These are phyloP conservation scores for Backusella macrospora DNA, from an alignment of 192 early-diverging fungal genomes.

Conservation along the genomic window DNA sequence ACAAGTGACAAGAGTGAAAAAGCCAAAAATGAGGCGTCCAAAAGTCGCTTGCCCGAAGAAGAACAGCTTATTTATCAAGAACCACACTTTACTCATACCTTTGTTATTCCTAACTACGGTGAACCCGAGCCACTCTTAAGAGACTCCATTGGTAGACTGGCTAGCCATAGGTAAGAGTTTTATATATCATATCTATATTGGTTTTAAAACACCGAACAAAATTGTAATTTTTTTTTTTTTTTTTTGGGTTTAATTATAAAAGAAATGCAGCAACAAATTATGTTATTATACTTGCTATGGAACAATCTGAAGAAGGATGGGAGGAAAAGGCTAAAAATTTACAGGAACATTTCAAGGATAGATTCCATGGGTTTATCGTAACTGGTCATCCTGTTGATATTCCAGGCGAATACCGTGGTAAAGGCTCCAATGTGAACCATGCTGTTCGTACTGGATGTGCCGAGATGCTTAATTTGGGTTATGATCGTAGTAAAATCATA, in stretches of 20 bases:
- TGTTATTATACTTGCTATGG: slow-evolving; percentile 72
- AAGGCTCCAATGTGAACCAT: slow-evolving; percentile 72
- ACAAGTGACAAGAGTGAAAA: background rate
- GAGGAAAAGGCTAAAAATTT: slow-evolving; percentile 57
- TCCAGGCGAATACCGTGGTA: slow-evolving; percentile 73
- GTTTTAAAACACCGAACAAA: background rate
- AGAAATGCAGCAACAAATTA: slow-evolving; percentile 48
- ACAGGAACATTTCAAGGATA: slow-evolving; percentile 51
- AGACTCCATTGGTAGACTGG: slow-evolving; percentile 67
- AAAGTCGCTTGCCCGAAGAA: background rate
- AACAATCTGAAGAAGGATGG: slow-evolving; percentile 59
- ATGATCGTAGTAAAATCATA: slow-evolving; percentile 59
- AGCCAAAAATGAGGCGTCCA: background rate
- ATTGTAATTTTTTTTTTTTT: background rate
- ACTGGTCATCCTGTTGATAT: slow-evolving; percentile 67
- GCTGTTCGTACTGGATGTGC: slow-evolving; percentile 49
- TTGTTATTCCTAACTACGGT: slow-evolving; percentile 72
- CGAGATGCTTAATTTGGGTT: slow-evolving; percentile 31
- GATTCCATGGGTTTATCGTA: slow-evolving; percentile 67
- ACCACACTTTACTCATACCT: slow-evolving; percentile 53
- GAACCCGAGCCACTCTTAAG: slow-evolving; percentile 66
- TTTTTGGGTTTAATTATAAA: too few relatives aligned
- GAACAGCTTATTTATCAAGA: background rate
- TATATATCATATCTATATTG: slow-evolving; percentile 2
- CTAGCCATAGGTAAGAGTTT: slow-evolving; percentile 60